Evolutionary conservation across 2,329 filamentous ascomycete genomes (phyloP), one percentile per base, ranked within the genome.

Genomic region (Ophiostoma populinum): DNA sequence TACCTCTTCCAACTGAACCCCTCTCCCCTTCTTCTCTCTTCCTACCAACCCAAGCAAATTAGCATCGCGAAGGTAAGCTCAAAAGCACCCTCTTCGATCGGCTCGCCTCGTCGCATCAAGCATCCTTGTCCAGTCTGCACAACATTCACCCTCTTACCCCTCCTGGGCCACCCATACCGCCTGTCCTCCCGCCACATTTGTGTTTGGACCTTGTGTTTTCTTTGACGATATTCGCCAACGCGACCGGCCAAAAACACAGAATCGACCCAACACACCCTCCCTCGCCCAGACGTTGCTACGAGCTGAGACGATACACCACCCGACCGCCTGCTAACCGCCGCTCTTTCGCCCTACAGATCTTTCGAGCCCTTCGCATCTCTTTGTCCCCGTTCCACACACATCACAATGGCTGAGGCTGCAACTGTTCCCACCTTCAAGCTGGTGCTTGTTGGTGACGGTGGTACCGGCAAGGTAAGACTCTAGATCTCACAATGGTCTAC

Each of bases 381-480:
- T 16, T n/a, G 6, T 17, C 21, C 12, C 16, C 30, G 19, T 24
- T 22, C 6, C 9, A 18, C n/a, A 21, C 32, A 24, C 24, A 17
- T 31, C 24, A 59, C 51, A 52, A 92, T 90, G 81, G 72, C 79
- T 62, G 58, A 64, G 48, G 52, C 53, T 45, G 50, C 38, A 12
- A 18, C 47, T 43, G 53, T 65, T 48, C 83, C 87, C 48, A 93
- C 83, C 61, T 98, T 98, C 80, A 98, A 98, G 82, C 82, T 98
- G 54, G 90, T 98, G 60, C 83, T 98, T 65, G 90, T 98, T 55
- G 90, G 90, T 61, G 90, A 98, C 59, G 90, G 90, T 64, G 90
- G 90, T 73, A 98, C 90, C 54, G 90, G 90, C 67, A 98, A 98
- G 86, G 90, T 92, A 63, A 63, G 75, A 44, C 55, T 39, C 17